A percentile compares a stretch with the other conserved stretches of the same genome.
Conservation (phyloP, 192 early-diverging fungal genomes). For the Backusella psychrophila region DNA sequence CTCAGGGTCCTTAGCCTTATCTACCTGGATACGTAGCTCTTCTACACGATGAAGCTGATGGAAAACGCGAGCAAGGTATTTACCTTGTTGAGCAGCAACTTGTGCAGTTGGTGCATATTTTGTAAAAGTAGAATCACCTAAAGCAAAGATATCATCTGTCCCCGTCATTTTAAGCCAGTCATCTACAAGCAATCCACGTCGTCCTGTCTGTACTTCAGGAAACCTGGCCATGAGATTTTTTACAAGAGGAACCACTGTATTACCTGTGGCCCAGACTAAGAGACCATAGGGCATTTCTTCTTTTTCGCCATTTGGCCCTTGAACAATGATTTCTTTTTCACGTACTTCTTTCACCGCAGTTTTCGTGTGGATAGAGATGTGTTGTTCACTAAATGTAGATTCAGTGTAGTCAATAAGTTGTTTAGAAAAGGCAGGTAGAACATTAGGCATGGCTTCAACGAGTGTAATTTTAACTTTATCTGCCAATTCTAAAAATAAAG, state of each 20-base stretch:
- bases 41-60: slow-evolving; percentile 57
- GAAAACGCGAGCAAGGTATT: slow-evolving; percentile 78
- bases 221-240: slow-evolving; percentile 63
- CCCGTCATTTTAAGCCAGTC: slow-evolving; percentile 70
- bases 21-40: slow-evolving; percentile 29
- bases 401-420: slow-evolving; percentile 82
- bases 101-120: slow-evolving; percentile 82
- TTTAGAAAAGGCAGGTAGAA: slow-evolving; percentile 75
- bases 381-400: slow-evolving; percentile 69
- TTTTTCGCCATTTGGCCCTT: slow-evolving; percentile 57
- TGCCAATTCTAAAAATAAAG: slow-evolving; percentile 50
- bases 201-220: slow-evolving; percentile 54
- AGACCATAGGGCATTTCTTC: slow-evolving; percentile 73
- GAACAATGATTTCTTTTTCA: slow-evolving; percentile 69
- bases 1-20: neutral
- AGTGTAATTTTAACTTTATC: slow-evolving; percentile 78
- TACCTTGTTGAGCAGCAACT: slow-evolving; percentile 87
- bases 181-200: slow-evolving; percentile 72
- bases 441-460: slow-evolving; percentile 75
- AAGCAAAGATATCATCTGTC: slow-evolving; percentile 57
- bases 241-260: slow-evolving; percentile 67
- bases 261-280: slow-evolving; percentile 87
- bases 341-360: slow-evolving; percentile 79
- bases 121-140: slow-evolving; percentile 77
- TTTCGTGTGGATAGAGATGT: slow-evolving; percentile 73